phyloP scores from a whole-genome alignment of 1,284 basidiomycete genomes.

The Microstroma glucosiphilum region DNA sequence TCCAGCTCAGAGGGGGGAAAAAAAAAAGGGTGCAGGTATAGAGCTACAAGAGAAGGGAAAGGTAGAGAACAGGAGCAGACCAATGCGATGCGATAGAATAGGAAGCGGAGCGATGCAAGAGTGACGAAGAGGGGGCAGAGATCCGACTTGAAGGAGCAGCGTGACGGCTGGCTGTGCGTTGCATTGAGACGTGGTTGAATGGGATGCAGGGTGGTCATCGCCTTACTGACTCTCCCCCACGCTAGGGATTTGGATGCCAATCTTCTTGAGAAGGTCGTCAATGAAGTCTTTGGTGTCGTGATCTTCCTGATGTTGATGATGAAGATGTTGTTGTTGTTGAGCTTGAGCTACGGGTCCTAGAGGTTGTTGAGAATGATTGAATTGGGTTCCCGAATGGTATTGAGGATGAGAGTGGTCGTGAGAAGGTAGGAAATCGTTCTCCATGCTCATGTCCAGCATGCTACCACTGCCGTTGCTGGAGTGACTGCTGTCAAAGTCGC shows the following conservation, averaged over 20 bases:
- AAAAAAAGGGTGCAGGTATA: no score
- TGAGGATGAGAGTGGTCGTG: not conserved
- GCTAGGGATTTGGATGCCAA: not conserved
- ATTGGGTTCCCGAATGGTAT: not conserved
- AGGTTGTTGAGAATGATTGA: not conserved
- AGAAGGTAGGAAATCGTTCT: not conserved
- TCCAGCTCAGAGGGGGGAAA: no score
- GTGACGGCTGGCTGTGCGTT: no score
- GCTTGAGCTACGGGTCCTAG: no score
- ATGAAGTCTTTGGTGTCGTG: slow-evolving; percentile 5
- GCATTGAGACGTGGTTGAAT: no score
- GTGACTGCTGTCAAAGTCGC: not conserved
- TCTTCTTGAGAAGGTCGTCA: slow-evolving; percentile 1
- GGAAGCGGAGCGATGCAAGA: no score
- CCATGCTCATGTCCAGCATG: not conserved
- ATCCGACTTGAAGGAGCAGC: no score
- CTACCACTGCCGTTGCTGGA: not conserved
- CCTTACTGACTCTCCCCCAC: not conserved
- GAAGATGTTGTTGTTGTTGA: no score
- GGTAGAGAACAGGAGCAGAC: no score
- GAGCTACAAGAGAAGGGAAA: no score
- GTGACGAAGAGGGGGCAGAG: no score
- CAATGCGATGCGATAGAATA: no score
- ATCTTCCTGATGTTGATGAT: not conserved
- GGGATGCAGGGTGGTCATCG: not conserved